Evolutionary conservation across 352 stramenopile species (phyloP).

Genomic region (Phytophthora litchii): DNA sequence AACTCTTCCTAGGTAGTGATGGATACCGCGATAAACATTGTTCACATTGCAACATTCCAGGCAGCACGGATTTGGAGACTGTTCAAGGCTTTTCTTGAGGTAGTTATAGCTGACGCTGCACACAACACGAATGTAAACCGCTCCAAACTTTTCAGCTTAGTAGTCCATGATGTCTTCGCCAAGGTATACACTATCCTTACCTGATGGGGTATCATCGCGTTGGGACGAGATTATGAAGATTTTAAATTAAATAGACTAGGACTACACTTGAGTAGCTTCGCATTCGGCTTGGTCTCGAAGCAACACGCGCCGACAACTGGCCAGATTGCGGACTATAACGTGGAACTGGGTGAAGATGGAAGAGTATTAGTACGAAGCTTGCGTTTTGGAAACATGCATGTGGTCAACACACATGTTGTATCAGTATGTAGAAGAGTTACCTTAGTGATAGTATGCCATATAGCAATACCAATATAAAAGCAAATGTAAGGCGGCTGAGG

Average conservation of each 20-base stretch:
- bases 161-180: constrained; percentile 10
- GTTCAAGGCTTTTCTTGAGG: constrained; percentile 13
- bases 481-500: no score
- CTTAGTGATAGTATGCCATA: no score
- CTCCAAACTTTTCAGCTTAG: constrained; percentile 24
- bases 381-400: not conserved
- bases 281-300: not conserved
- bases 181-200: constrained; percentile 8
- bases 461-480: no score
- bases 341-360: constrained; percentile 1
- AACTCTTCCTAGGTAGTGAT: constrained; percentile 5
- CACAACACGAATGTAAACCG: constrained; percentile 17
- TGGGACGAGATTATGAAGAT: not conserved
- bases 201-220: not conserved
- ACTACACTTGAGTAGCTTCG: not conserved
- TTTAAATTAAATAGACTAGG: not conserved
- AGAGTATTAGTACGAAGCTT: no score
- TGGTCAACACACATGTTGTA: not conserved
- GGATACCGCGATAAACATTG: not conserved
- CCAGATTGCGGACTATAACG: constrained; percentile 2
- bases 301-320: constrained; percentile 4
- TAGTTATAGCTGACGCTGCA: constrained; percentile 13
- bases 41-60: constrained; percentile 4
- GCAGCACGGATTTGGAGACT: constrained; percentile 7
- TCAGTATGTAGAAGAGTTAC: no score